A percentile compares a stretch with the other conserved stretches of the same genome.
Evolutionary conservation across 2,329 filamentous ascomycete species (phyloP).

Genomic region (Claviceps sp.): DNA sequence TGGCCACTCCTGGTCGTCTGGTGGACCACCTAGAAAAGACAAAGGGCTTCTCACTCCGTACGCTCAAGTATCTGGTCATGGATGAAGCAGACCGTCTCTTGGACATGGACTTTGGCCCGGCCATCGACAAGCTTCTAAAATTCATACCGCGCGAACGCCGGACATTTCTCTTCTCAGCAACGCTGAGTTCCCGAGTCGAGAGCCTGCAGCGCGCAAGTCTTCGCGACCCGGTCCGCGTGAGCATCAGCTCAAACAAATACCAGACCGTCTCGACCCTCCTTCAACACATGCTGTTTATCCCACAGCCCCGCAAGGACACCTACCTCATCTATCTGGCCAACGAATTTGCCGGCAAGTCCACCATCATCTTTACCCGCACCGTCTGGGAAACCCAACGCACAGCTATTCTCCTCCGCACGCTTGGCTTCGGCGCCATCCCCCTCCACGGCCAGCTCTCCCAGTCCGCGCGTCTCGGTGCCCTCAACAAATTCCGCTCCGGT

Average conservation of each 20-base stretch:
- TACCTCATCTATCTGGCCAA: constrained; percentile 80
- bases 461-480: constrained; percentile 68
- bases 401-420: constrained; percentile 65
- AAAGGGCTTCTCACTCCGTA: constrained; percentile 78
- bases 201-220: constrained; percentile 81
- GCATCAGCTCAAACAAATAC: constrained; percentile 70
- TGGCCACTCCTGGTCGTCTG: constrained; percentile 80
- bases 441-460: constrained; percentile 88
- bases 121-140: constrained; percentile 86
- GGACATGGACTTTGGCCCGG: constrained; percentile 87
- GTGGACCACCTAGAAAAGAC: constrained; percentile 93
- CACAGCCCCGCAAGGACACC: constrained; percentile 75
- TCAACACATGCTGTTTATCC: constrained; percentile 77
- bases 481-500: constrained; percentile 78
- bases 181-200: constrained; percentile 88
- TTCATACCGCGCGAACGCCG: constrained; percentile 65
- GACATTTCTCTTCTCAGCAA: constrained; percentile 88
- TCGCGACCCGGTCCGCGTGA: constrained; percentile 70
- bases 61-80: constrained; percentile 81
- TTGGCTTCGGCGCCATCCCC: constrained; percentile 84
- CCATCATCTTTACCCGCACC: constrained; percentile 84
- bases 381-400: constrained; percentile 83
- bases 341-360: constrained; percentile 73
- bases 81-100: constrained; percentile 87
- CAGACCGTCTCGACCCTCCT: constrained; percentile 83